Base-by-base conservation (phyloP, 495 filamentous ascomycete genomes). In the Jackrogersella minutella region DNA sequence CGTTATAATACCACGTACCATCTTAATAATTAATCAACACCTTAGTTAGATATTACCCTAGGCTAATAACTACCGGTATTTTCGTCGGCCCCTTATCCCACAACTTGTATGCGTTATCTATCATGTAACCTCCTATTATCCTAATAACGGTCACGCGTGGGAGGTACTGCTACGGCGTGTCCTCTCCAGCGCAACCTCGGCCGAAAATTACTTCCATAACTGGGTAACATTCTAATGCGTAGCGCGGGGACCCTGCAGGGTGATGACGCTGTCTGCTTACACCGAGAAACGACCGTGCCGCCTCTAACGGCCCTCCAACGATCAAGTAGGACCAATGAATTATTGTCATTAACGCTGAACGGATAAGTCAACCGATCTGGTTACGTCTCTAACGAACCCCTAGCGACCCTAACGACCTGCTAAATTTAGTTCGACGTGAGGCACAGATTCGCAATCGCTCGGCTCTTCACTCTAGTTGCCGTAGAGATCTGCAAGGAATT, bases 121-220 rank as follows among this genome's bases (percentile, higher is more conserved):
- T n/a, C n/a, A n/a, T n/a, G n/a, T n/a, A n/a, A n/a, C n/a, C 6
- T n/a, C 19, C 21, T 46, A 46, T 46, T 46, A 46, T 46, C 41
- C 41, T 13, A 46, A 46, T n/a, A 26, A 26, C 21, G 10, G 41
- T 19, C 13, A 46, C 11, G 10, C n/a, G 21, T 46, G 41, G 9
- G 3, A 41, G 8, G 14, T 6, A 41, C 14, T 17, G 16, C 26
- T 19, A 14, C 16, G 36, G 36, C 36, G 9, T 14, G 16, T 7
- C 16, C 14, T 41, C 4, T 8, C 4, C 39, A 41, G 5, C 40
- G 19, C 24, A 26, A 11, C 41, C 24, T 21, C 5, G n/a, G 41
- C 24, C 11, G 2, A 14, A 46, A 46, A 46, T n/a, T 24, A 44
- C 40, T 10, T 1, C 11, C 24, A 46, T 46, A 26, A 30, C 3